These are phyloP conservation scores for Talaromyces proteolyticus DNA, from an alignment of 495 filamentous ascomycete species.

Conservation along the genomic window DNA sequence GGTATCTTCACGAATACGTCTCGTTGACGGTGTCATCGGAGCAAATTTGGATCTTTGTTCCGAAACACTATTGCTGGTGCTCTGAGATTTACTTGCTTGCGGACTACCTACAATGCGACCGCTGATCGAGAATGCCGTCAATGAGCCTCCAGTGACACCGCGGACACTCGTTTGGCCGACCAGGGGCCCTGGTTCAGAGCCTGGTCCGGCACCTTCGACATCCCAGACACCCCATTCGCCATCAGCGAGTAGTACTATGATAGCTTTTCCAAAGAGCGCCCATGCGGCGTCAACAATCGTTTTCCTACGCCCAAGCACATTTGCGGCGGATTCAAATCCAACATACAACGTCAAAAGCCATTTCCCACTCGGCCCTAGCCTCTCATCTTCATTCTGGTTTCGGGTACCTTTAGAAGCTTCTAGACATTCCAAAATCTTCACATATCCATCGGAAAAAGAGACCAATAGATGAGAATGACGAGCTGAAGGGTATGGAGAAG, in stretches of 20 bases:
- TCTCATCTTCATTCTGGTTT: constrained; percentile 21
- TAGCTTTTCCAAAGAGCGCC: constrained; percentile 71
- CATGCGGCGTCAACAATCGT: constrained; percentile 76
- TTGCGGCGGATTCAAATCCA: constrained; percentile 46
- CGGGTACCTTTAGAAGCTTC: constrained; percentile 21
- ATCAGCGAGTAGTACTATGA: constrained; percentile 72
- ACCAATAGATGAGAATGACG: constrained; percentile 60
- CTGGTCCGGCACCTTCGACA: constrained; percentile 60
- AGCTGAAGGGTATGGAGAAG: constrained; percentile 49
- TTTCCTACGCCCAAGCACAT: constrained; percentile 53
- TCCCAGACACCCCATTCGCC: constrained; percentile 97
- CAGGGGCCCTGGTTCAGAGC: constrained; percentile 42
- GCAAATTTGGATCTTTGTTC: constrained; percentile 54
- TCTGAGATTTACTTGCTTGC: constrained; percentile 21
- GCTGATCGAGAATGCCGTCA: constrained; percentile 61
- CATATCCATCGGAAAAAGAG: constrained; percentile 59
- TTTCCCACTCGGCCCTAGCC: constrained; percentile 29
- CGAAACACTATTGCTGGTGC: constrained; percentile 28
- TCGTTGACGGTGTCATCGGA: constrained; percentile 80
- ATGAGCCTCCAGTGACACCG: constrained; percentile 57
- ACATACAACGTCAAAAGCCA: constrained; percentile 70
- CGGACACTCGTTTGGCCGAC: constrained; percentile 49
- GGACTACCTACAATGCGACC: constrained; percentile 54
- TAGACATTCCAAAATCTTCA: constrained; percentile 58
- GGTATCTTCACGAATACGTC: constrained; percentile 51